Evolutionary conservation across 345 rosid species (phyloP).

Genomic region (Camelina laxa): DNA sequence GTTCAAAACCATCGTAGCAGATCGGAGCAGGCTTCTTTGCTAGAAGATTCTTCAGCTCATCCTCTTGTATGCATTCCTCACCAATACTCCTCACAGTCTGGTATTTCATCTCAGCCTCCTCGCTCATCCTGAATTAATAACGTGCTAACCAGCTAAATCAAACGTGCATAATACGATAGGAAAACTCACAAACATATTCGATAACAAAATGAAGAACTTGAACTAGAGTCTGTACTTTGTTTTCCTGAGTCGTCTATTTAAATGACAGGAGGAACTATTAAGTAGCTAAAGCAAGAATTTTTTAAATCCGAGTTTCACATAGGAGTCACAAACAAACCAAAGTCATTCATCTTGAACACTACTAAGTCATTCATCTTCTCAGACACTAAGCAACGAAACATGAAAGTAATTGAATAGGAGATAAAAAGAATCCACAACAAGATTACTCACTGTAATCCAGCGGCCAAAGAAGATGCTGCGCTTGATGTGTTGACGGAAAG

Average conservation of each 20-base stretch:
- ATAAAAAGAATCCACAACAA: neutral
- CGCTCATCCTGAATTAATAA: slow-evolving; percentile 51
- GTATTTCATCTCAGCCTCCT: slow-evolving; percentile 68
- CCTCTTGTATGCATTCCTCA: slow-evolving; percentile 87
- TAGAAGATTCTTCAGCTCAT: slow-evolving; percentile 73
- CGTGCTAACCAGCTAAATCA: neutral
- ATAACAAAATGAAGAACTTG: neutral
- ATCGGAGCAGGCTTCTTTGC: slow-evolving; percentile 74
- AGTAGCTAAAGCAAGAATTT: neutral
- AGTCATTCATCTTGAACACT: neutral
- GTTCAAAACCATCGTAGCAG: slow-evolving; percentile 96
- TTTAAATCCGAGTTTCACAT: neutral
- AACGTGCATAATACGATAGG: neutral
- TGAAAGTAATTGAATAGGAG: neutral
- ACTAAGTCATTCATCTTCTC: neutral
- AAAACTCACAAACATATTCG: neutral
- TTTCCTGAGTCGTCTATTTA: neutral
- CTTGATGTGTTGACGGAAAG: slow-evolving; percentile 11
- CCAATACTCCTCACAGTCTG: slow-evolving; percentile 75
- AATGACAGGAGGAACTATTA: neutral
- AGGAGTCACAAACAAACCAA: neutral
- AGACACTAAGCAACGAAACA: neutral
- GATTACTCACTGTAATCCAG: slow-evolving; percentile 41
- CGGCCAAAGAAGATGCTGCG: slow-evolving; percentile 35
- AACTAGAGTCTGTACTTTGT: neutral